Evolutionary conservation across 352 stramenopile species (phyloP).

Genomic region (Pythium phragmiticola): DNA sequence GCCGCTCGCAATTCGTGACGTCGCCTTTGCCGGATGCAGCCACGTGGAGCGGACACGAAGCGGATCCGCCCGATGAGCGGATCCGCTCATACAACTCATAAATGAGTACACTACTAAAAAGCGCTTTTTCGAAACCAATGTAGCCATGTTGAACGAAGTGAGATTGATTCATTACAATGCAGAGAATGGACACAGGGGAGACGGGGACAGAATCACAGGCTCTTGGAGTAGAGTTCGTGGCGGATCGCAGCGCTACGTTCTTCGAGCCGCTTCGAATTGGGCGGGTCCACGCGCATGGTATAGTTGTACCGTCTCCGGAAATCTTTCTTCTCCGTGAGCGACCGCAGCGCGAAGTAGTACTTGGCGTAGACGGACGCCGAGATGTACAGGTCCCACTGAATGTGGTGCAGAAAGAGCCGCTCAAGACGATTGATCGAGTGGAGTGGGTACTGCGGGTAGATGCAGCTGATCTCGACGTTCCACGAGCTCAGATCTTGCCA

Average conservation of each 20-base stretch:
- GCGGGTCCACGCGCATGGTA: constrained; percentile 83
- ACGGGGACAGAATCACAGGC: constrained; percentile 37
- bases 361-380: constrained; percentile 95
- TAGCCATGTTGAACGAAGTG: constrained; percentile 3
- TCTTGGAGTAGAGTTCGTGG: constrained; percentile 85
- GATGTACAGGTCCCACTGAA: constrained; percentile 99
- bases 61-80: constrained; percentile 13
- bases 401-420: constrained; percentile 94
- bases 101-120: constrained; percentile 13
- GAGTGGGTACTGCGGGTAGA: constrained; percentile 98
- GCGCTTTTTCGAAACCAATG: constrained; percentile 4
- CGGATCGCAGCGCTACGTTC: constrained; percentile 80
- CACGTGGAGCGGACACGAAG: constrained; percentile 17
- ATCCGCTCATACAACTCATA: not conserved
- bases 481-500: constrained; percentile 99
- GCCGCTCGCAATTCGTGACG: not conserved
- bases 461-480: constrained; percentile 98
- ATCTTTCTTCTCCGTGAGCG: constrained; percentile 89
- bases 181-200: not conserved
- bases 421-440: constrained; percentile 98
- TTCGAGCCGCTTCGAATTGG: constrained; percentile 85
- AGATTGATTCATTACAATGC: not conserved
- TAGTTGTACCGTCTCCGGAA: constrained; percentile 91
- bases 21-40: constrained; percentile 9
- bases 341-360: constrained; percentile 99